These are phyloP conservation scores for Mycena rosella DNA, from an alignment of 768 basidiomycete genomes.

Conservation along the genomic window DNA sequence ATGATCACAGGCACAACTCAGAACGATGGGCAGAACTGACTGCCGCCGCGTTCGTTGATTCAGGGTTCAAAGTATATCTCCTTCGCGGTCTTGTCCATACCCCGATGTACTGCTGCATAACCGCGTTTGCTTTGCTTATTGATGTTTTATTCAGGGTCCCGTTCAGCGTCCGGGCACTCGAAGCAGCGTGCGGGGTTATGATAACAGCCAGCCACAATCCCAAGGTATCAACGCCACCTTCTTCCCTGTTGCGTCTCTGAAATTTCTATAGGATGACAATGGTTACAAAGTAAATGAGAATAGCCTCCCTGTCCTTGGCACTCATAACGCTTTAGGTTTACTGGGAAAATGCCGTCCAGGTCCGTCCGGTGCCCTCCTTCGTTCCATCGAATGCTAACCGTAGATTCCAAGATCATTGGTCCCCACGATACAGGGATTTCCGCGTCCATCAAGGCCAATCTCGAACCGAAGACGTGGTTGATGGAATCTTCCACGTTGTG, in stretches of 20 bases:
- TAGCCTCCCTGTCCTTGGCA: not conserved
- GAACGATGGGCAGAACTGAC: slow-evolving; percentile 83
- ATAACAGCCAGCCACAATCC: slow-evolving; percentile 96
- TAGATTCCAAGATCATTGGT: slow-evolving; percentile 73
- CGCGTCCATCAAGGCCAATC: slow-evolving; percentile 68
- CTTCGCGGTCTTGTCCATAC: slow-evolving; percentile 82
- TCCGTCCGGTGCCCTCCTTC: slow-evolving; percentile 42
- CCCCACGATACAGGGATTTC: slow-evolving; percentile 89
- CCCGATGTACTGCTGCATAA: slow-evolving; percentile 65
- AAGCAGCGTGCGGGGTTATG: slow-evolving; percentile 89
- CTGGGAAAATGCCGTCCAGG: slow-evolving; percentile 92
- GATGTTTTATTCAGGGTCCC: slow-evolving; percentile 70
- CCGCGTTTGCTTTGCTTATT: slow-evolving; percentile 1
- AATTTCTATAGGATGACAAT: slow-evolving; percentile 76
- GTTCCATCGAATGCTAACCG: slow-evolving; percentile 2
- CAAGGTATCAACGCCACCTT: slow-evolving; percentile 61
- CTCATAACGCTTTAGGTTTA: slow-evolving; percentile 68
- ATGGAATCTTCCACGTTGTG: slow-evolving; percentile 58
- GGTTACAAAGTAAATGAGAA: slow-evolving; percentile 79
- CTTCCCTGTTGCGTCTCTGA: not conserved
- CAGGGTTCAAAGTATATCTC: slow-evolving; percentile 77
- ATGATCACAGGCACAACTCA: slow-evolving; percentile 89
- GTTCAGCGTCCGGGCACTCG: slow-evolving; percentile 74
- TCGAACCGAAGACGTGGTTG: slow-evolving; percentile 63
- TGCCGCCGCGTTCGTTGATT: slow-evolving; percentile 74